phyloP scores from a whole-genome alignment of 495 filamentous ascomycete genomes.

The Thermothielavioides terrestris region DNA sequence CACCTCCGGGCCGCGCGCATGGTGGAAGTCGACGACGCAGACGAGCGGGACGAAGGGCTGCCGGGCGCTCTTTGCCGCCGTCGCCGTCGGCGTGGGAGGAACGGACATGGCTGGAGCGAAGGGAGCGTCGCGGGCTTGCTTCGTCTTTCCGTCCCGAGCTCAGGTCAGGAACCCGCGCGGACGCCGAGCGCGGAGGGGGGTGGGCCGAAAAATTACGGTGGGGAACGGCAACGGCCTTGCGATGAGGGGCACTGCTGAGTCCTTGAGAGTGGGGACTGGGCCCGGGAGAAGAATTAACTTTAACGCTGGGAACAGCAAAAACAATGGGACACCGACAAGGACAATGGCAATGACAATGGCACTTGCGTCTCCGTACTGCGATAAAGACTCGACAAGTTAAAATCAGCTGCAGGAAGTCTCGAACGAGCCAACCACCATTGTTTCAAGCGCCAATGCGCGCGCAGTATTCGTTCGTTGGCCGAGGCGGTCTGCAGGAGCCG shows the following conservation, averaged over 20 bases:
- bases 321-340: not conserved
- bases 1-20: slow-evolving; percentile 91
- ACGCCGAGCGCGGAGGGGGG: no score
- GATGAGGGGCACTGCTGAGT: no score
- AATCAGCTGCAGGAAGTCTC: not conserved
- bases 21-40: slow-evolving; percentile 92
- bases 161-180: no score
- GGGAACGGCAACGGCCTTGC: no score
- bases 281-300: no score
- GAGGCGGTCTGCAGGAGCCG: slow-evolving; percentile 1
- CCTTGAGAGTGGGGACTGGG: no score
- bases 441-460: not conserved
- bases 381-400: not conserved
- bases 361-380: no score
- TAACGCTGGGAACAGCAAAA: no score
- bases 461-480: slow-evolving; percentile 1
- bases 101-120: slow-evolving; percentile 13
- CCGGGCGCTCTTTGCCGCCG: slow-evolving; percentile 1
- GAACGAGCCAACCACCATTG: not conserved
- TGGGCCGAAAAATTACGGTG: no score
- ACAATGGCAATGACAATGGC: not conserved
- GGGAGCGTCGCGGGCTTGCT: not conserved
- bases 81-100: slow-evolving; percentile 23
- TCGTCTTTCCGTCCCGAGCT: not conserved
- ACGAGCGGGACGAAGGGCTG: slow-evolving; percentile 56